Evolutionary conservation across 805 yeast genomes (phyloP), one percentile per base, ranked within the genome.

Genomic region (Yarrowia sp.): DNA sequence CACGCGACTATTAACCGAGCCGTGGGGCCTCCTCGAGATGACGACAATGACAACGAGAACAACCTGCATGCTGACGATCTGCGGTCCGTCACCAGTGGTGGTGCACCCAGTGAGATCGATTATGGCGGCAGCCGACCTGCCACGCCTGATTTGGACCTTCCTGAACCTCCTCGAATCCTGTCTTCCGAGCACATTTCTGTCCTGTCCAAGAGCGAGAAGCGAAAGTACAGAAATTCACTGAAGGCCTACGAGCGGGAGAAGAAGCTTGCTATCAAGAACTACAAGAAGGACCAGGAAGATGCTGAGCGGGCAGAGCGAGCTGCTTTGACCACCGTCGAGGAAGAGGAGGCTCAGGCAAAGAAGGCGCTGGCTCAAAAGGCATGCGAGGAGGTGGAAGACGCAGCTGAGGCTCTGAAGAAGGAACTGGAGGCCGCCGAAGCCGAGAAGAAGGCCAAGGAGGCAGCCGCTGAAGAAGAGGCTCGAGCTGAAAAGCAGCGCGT

Each of bases 41-140:
- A 28, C 22, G 61, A 54, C 36, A 54, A 17, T 10, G 61, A 54
- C 17, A 14, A 26, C 30, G 30, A 26, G 4, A 8, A 26, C 30
- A 26, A 5, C 8, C 30, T 21, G n/a, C 26, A 17, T 19, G 46
- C 26, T 4, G 49, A 58, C 35, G 63, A 62, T 52, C 19, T 58
- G 19, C 63, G 48, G 10, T 51, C 51, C 28, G 36, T 36, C 16
- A 54, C 33, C 40, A 44, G 41, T 26, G 52, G 41, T 21, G 52
- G 43, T 11, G 35, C 32, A 6, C 65, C 52, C 12, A 64, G 52
- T 22, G 65, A 61, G 32, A 54, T 43, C 17, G 59, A 61, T 24
- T 40, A 33, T 12, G 43, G 33, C n/a, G 48, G 52, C 16, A 64
- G 66, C 33, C 64, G 43, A 21, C 63, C 63, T 33, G 64, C 62